Conservation (phyloP, 2,329 filamentous ascomycete species). For the Nemania sp. region DNA sequence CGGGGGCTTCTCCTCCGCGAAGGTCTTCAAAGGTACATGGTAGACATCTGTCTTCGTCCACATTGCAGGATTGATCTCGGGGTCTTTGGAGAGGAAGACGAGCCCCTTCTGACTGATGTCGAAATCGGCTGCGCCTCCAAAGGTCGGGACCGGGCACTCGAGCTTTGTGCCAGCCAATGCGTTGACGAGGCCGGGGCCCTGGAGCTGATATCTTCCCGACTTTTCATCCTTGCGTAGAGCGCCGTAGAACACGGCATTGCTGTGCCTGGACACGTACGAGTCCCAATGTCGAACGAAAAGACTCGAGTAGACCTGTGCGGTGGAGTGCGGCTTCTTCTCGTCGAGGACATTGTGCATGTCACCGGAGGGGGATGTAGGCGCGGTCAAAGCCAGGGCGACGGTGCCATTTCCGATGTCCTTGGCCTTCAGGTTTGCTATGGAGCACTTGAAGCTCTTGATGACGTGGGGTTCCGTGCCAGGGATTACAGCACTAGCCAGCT, state of each 20-base stretch:
- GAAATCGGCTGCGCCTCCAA: slow-evolving; percentile 81
- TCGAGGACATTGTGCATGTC: slow-evolving; percentile 68
- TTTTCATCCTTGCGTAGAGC: slow-evolving; percentile 44
- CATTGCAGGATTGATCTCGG: slow-evolving; percentile 69
- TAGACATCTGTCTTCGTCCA: slow-evolving; percentile 86
- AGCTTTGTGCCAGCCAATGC: slow-evolving; percentile 63
- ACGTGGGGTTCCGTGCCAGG: slow-evolving; percentile 48
- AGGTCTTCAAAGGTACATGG: slow-evolving; percentile 67
- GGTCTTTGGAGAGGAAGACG: slow-evolving; percentile 77
- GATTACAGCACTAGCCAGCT: slow-evolving; percentile 46
- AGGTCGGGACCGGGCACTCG: slow-evolving; percentile 73
- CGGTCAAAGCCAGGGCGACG: slow-evolving; percentile 63
- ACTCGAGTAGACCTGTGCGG: slow-evolving; percentile 72
- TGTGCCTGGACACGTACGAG: slow-evolving; percentile 69
- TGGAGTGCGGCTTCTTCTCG: slow-evolving; percentile 62
- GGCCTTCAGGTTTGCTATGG: slow-evolving; percentile 63
- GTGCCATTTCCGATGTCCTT: slow-evolving; percentile 55
- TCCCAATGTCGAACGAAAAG: slow-evolving; percentile 87
- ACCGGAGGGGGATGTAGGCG: slow-evolving; percentile 69
- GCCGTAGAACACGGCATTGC: slow-evolving; percentile 61
- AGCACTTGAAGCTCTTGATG: slow-evolving; percentile 55
- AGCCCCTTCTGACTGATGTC: slow-evolving; percentile 70
- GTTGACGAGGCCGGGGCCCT: slow-evolving; percentile 59
- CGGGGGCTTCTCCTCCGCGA: slow-evolving; percentile 56
- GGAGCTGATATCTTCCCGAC: slow-evolving; percentile 46